Conservation (phyloP, 2,329 filamentous ascomycete species). For the Colletotrichum godetiae region DNA sequence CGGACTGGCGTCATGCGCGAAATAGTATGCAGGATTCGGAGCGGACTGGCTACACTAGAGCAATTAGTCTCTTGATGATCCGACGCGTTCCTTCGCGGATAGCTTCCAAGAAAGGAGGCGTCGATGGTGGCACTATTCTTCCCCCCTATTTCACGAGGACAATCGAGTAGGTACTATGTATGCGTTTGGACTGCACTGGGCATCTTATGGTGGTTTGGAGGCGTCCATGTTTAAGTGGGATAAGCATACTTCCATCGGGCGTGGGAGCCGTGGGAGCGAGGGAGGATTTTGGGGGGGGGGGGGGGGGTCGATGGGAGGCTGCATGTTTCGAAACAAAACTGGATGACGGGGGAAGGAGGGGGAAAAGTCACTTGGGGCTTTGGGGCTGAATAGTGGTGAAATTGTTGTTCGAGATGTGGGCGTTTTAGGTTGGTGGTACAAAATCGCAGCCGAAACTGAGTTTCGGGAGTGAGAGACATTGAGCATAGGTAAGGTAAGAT, state of each 20-base stretch:
- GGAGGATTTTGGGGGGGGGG: background rate
- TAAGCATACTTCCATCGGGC: background rate
- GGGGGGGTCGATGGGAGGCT: background rate
- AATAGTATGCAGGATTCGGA: background rate
- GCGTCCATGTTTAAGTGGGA: background rate
- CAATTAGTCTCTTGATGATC: background rate
- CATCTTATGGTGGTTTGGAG: background rate
- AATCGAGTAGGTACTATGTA: too few relatives aligned
- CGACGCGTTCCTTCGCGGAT: background rate
- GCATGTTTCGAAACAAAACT: slow-evolving; percentile 28
- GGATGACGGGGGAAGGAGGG: background rate
- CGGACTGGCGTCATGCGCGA: background rate
- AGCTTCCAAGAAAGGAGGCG: background rate
- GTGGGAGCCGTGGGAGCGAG: background rate
- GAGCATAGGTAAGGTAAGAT: too few relatives aligned
- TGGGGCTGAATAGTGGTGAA: background rate
- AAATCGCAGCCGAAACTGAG: too few relatives aligned
- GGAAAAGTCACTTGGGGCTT: background rate
- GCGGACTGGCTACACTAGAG: background rate
- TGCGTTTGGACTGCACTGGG: background rate
- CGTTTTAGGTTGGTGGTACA: too few relatives aligned
- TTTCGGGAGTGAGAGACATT: too few relatives aligned
- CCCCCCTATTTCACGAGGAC: background rate
- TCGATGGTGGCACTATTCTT: background rate
- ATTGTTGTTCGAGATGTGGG: too few relatives aligned